phyloP scores from a whole-genome alignment of 2,329 filamentous ascomycete species.

The Esteya vermicola region DNA sequence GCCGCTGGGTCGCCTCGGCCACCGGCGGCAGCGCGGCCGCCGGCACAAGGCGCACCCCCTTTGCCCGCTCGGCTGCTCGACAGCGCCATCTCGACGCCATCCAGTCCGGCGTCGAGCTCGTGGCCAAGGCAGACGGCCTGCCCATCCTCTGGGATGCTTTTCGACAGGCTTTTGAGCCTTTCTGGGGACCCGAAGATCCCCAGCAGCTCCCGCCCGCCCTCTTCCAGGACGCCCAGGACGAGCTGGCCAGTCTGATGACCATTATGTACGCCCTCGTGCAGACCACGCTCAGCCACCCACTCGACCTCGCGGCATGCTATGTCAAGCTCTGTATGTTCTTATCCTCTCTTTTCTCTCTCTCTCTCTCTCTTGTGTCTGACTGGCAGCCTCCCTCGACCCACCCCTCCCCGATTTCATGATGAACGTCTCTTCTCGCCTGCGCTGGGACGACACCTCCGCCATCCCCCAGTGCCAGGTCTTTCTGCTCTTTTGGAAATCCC shows the following conservation, averaged over 20 bases:
- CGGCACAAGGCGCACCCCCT: conserved; percentile 18
- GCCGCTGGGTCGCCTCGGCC: conserved; percentile 57
- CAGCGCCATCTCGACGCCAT: conserved; percentile 45
- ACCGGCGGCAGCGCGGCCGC: conserved; percentile 22
- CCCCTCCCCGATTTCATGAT: conserved; percentile 60
- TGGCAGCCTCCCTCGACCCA: conserved; percentile 43
- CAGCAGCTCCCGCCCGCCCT: conserved; percentile 22
- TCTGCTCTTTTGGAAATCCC: conserved; percentile 81
- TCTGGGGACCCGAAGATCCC: conserved; percentile 33
- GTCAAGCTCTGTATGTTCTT: conserved; percentile 26
- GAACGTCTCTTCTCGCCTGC: conserved; percentile 50
- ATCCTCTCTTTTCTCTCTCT: conserved; percentile 3
- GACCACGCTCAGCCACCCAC: conserved; percentile 35
- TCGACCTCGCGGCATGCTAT: conserved; percentile 30
- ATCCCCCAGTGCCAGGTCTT: conserved; percentile 56
- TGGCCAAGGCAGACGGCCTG: conserved; percentile 36
- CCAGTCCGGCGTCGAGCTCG: conserved; percentile 34
- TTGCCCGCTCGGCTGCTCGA: conserved; percentile 36
- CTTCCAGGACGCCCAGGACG: conserved; percentile 38
- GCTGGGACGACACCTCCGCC: conserved; percentile 55
- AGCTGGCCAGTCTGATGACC: conserved; percentile 14
- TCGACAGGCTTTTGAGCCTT: conserved; percentile 32
- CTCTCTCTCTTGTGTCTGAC: conserved; percentile 1
- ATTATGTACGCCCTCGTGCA: conserved; percentile 30
- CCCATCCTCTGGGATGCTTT: conserved; percentile 36